Percentiles rank a stretch among this genome's conserved stretches.
phyloP scores from a whole-genome alignment of 371 early-diverging fungal genomes.

The Mucor velutinosus region DNA sequence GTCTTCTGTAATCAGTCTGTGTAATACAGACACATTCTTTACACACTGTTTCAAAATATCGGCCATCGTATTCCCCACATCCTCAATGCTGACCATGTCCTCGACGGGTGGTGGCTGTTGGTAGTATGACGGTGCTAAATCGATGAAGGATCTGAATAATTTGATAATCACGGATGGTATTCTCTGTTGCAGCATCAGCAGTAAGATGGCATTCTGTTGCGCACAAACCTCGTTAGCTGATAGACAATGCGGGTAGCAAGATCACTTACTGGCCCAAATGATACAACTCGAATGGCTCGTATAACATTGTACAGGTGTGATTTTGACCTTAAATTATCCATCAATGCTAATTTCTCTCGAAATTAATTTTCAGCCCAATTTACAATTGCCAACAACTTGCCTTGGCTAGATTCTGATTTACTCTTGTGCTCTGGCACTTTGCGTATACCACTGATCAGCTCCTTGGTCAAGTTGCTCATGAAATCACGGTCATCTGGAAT shows the following conservation, averaged over 20 bases:
- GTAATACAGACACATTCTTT: slow-evolving; percentile 33
- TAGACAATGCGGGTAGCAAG: background rate
- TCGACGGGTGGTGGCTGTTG: slow-evolving; percentile 9
- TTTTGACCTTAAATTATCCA: slow-evolving; percentile 46
- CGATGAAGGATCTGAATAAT: slow-evolving; percentile 50
- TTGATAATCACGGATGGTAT: slow-evolving; percentile 53
- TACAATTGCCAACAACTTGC: slow-evolving; percentile 16
- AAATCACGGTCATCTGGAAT: slow-evolving; percentile 44
- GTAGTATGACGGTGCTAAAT: slow-evolving; percentile 32
- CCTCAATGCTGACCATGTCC: slow-evolving; percentile 30
- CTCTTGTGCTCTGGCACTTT: slow-evolving; percentile 41
- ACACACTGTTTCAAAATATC: slow-evolving; percentile 46
- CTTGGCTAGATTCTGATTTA: slow-evolving; percentile 46
- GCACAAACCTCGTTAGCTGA: background rate
- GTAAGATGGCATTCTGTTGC: slow-evolving; percentile 32
- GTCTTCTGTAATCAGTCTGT: slow-evolving; percentile 45
- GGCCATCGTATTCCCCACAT: slow-evolving; percentile 30
- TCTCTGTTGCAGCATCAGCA: slow-evolving; percentile 45
- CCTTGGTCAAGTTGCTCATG: slow-evolving; percentile 39
- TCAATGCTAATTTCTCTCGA: slow-evolving; percentile 30
- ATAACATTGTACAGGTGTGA: slow-evolving; percentile 44
- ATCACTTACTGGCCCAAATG: slow-evolving; percentile 46
- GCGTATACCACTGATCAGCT: slow-evolving; percentile 44
- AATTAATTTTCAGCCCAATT: slow-evolving; percentile 4
- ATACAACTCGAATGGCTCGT: slow-evolving; percentile 36